phyloP scores from a whole-genome alignment of 2,329 filamentous ascomycete genomes.

The Colletotrichum endophyticum region DNA sequence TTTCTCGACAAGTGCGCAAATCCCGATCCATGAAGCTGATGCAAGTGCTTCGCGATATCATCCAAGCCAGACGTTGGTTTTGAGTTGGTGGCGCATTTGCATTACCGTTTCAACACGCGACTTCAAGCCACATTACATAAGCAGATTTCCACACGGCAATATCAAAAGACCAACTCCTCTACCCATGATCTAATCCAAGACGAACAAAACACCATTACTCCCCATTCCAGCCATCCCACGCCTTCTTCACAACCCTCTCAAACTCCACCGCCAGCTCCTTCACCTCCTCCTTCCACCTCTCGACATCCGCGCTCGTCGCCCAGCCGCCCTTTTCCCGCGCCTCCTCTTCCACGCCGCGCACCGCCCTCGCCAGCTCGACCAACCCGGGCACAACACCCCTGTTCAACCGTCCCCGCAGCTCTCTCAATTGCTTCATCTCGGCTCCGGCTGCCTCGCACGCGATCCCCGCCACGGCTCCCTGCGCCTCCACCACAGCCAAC shows the following conservation, averaged over 20 bases:
- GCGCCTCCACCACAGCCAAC: neutral
- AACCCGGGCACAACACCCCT: neutral
- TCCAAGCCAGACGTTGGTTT: too few relatives aligned
- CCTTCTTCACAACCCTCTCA: neutral
- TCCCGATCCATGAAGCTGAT: too few relatives aligned
- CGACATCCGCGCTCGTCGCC: neutral
- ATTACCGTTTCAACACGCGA: too few relatives aligned
- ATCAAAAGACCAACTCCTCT: neutral
- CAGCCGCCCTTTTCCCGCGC: neutral
- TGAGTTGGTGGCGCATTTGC: too few relatives aligned
- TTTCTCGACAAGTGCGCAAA: too few relatives aligned
- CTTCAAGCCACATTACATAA: too few relatives aligned
- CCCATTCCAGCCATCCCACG: neutral
- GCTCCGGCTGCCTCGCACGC: neutral
- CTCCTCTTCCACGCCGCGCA: neutral
- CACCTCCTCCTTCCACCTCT: neutral
- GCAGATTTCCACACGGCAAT: too few relatives aligned
- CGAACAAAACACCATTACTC: neutral
- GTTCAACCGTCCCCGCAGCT: neutral
- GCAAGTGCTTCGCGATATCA: too few relatives aligned
- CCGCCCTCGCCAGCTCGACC: neutral
- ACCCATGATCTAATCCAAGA: neutral
- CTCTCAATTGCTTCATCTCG: neutral
- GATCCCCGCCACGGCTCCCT: neutral
- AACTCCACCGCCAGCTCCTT: neutral